Conservation (phyloP, 75 land plant genomes). For the Picea sitchensis region DNA sequence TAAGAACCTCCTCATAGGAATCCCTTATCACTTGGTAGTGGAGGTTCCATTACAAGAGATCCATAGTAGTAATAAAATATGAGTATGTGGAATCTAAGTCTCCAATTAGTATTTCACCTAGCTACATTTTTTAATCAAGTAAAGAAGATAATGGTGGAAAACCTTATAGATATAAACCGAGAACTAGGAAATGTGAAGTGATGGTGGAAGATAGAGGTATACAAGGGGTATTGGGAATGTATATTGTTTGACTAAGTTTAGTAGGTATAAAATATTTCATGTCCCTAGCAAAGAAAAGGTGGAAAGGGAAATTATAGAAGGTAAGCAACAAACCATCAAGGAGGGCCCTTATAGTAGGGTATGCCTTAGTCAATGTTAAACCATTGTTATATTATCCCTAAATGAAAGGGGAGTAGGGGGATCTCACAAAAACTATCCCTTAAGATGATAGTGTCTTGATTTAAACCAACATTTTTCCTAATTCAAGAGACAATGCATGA, state of each 20-base stretch:
- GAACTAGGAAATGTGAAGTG: too few species aligned
- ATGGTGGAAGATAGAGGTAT: too few species aligned
- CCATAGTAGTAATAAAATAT: too few species aligned
- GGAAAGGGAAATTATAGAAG: background rate
- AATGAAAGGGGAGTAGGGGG: background rate
- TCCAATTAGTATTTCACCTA: too few species aligned
- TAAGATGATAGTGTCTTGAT: background rate
- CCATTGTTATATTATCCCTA: background rate
- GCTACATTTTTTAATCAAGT: too few species aligned
- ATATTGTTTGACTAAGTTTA: background rate
- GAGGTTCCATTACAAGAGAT: too few species aligned
- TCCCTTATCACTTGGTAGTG: too few species aligned
- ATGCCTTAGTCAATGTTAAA: background rate
- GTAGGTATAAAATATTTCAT: slow-evolving; percentile 1
- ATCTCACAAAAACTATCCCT: background rate
- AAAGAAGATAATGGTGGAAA: too few species aligned
- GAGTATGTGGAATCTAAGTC: too few species aligned
- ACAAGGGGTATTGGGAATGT: too few species aligned
- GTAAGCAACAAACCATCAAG: background rate
- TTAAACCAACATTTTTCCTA: background rate
- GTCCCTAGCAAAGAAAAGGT: background rate
- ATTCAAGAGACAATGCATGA: background rate
- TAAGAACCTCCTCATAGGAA: too few species aligned
- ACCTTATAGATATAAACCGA: too few species aligned
- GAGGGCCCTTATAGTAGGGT: background rate